Evolutionary conservation across 495 filamentous ascomycete species (phyloP).

Genomic region (Acidomyces sp.): DNA sequence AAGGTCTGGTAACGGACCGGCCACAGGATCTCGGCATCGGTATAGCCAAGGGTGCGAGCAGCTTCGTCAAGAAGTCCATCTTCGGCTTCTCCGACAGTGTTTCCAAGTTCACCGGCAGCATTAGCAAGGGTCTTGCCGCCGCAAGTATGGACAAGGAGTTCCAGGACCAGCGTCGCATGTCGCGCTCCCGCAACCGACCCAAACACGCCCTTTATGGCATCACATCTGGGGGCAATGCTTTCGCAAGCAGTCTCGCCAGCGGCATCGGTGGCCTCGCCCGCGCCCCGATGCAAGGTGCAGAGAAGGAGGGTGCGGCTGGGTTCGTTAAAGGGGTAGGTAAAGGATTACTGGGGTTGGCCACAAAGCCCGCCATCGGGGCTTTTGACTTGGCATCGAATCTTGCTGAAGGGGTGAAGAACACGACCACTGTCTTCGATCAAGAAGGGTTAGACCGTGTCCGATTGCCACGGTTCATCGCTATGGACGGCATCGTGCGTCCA

Average conservation of each 20-base stretch:
- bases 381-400: conserved; percentile 95
- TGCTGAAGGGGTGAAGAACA: conserved; percentile 93
- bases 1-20: conserved; percentile 86
- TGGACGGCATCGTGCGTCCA: conserved; percentile 85
- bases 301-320: conserved; percentile 82
- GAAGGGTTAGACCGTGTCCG: conserved; percentile 89
- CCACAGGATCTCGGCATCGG: conserved; percentile 89
- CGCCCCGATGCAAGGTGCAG: conserved; percentile 88
- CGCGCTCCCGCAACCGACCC: conserved; percentile 79
- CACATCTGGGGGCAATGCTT: conserved; percentile 87
- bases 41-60: conserved; percentile 89
- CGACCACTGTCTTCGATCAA: conserved; percentile 92
- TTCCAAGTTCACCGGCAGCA: conserved; percentile 89
- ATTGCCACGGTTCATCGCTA: conserved; percentile 76
- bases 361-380: conserved; percentile 91
- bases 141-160: conserved; percentile 97
- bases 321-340: conserved; percentile 98
- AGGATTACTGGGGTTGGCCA: conserved; percentile 80
- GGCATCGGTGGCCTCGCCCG: conserved; percentile 85
- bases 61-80: conserved; percentile 96
- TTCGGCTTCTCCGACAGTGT: conserved; percentile 94
- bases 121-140: conserved; percentile 88
- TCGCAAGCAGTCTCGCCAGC: conserved; percentile 79
- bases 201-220: conserved; percentile 96
- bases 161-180: conserved; percentile 89